Evolutionary conservation across 2,329 filamentous ascomycete species (phyloP).

Genomic region (Fusarium sp.): DNA sequence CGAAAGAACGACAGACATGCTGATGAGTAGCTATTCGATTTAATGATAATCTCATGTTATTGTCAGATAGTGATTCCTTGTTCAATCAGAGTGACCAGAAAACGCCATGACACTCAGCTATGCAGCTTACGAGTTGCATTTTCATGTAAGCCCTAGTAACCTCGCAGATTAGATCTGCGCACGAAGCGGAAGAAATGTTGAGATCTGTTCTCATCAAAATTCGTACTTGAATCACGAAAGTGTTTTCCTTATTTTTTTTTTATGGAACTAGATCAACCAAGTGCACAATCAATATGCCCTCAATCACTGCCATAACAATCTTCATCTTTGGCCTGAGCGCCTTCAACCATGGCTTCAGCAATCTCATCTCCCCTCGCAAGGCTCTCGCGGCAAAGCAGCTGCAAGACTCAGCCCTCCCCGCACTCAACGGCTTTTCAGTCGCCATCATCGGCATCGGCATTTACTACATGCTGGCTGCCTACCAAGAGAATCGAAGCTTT

Average conservation of each 20-base stretch:
- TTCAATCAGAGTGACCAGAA: background rate
- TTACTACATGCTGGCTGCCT: conserved; percentile 14
- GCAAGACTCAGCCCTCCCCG: conserved; percentile 14
- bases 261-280: background rate
- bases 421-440: conserved; percentile 24
- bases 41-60: background rate
- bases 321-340: conserved; percentile 22
- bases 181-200: background rate
- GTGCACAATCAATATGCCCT: background rate
- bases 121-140: background rate
- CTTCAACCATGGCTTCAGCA: conserved; percentile 21
- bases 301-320: background rate
- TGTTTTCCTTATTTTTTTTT: accelerated
- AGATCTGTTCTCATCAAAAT: background rate
- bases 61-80: background rate
- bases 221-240: background rate
- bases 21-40: background rate
- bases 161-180: background rate
- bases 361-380: conserved; percentile 17
- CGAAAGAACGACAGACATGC: background rate
- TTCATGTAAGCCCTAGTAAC: background rate
- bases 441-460: conserved; percentile 17
- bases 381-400: conserved; percentile 17
- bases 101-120: background rate
- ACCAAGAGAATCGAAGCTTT: conserved; percentile 9